These are phyloP conservation scores for Quercus dentata DNA, from an alignment of 306 rosid genomes.

Conservation along the genomic window DNA sequence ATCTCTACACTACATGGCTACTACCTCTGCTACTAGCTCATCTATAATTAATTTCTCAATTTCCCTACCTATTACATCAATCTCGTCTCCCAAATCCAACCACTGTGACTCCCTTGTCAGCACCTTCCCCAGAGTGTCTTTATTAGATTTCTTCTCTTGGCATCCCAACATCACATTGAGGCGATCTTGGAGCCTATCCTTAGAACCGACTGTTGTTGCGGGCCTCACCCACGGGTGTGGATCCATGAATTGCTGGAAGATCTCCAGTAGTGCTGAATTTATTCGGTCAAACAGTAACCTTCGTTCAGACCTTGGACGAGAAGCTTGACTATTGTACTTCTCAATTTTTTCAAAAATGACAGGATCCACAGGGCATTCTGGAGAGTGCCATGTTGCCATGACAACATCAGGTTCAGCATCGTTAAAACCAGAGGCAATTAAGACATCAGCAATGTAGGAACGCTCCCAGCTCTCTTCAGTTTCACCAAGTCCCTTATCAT, in stretches of 20 bases:
- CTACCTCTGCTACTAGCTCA: constrained; percentile 68
- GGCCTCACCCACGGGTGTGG: constrained; percentile 58
- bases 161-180: constrained; percentile 41
- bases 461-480: constrained; percentile 64
- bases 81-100: constrained; percentile 48
- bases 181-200: constrained; percentile 37
- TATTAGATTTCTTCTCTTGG: constrained; percentile 42
- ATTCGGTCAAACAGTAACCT: constrained; percentile 75
- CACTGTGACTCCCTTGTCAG: constrained; percentile 49
- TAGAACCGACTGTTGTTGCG: constrained; percentile 18
- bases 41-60: constrained; percentile 60
- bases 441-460: constrained; percentile 53
- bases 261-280: constrained; percentile 56
- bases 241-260: constrained; percentile 38
- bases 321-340: constrained; percentile 40
- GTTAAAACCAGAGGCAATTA: constrained; percentile 50
- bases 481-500: constrained; percentile 22
- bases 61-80: constrained; percentile 64
- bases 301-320: constrained; percentile 62
- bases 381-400: constrained; percentile 51
- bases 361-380: constrained; percentile 62
- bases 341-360: constrained; percentile 65
- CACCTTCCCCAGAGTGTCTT: constrained; percentile 49
- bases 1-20: constrained; percentile 32
- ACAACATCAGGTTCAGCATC: constrained; percentile 31